phyloP scores from a whole-genome alignment of 257 asterid genomes.

The Solanum gandarillasii region DNA sequence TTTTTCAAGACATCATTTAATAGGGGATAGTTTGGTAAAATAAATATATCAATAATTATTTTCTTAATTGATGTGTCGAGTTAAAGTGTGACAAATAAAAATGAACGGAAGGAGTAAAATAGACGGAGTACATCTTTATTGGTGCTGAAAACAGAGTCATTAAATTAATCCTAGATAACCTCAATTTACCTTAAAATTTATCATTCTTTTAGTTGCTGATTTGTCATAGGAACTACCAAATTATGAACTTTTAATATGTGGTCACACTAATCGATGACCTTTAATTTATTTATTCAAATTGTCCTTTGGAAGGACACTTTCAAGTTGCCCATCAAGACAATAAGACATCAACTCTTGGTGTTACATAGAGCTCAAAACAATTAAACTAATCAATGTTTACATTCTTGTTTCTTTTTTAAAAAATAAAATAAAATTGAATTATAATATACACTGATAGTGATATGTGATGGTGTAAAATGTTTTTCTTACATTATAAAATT shows the following conservation, averaged over 20 bases:
- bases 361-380: not conserved
- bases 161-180: not conserved
- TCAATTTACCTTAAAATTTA: not conserved
- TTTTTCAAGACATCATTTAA: too few relatives aligned
- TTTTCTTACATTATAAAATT: too few relatives aligned
- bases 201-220: not conserved
- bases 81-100: too few relatives aligned
- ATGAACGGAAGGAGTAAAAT: too few relatives aligned
- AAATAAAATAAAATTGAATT: too few relatives aligned
- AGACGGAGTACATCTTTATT: not conserved
- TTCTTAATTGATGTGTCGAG: too few relatives aligned
- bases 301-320: not conserved
- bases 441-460: too few relatives aligned
- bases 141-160: not conserved
- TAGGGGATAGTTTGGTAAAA: too few relatives aligned
- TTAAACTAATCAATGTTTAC: not conserved
- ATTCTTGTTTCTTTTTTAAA: not conserved
- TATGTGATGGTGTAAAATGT: too few relatives aligned
- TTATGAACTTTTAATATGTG: not conserved
- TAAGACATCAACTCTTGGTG: not conserved
- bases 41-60: too few relatives aligned
- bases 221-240: not conserved
- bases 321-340: not conserved
- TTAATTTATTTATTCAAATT: not conserved
- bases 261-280: not conserved